Conservation (phyloP, 768 basidiomycete species). For the Panaeolus cyanescens region DNA sequence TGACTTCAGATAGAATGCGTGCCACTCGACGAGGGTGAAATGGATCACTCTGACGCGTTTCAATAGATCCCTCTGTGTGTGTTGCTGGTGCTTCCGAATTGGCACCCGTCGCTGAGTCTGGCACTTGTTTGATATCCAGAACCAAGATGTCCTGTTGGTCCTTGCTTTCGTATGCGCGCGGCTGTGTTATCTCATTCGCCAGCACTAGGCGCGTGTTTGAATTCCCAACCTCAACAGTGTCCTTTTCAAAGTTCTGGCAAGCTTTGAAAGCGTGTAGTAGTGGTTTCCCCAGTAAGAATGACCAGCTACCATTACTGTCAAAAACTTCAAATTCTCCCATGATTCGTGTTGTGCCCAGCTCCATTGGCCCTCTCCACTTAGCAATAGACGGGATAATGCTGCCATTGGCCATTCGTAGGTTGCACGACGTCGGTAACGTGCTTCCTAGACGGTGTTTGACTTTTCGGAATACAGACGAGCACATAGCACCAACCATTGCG, state of each 20-base stretch:
- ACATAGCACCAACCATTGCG: conserved; percentile 17
- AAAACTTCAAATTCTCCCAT: conserved; percentile 10
- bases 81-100: neutral
- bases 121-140: too few species aligned
- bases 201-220: too few species aligned
- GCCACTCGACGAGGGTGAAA: conserved; percentile 22
- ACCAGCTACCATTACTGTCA: conserved; percentile 11
- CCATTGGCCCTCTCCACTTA: conserved; percentile 15
- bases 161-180: too few species aligned
- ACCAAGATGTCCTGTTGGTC: too few species aligned
- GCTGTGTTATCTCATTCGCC: too few species aligned
- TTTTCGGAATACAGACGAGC: conserved; percentile 2
- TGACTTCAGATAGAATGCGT: conserved; percentile 18
- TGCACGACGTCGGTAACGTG: neutral
- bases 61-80: neutral
- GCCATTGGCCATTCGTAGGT: conserved; percentile 32
- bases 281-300: conserved; percentile 11
- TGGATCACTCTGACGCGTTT: conserved; percentile 12
- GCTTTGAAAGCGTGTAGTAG: conserved; percentile 7
- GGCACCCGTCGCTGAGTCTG: neutral
- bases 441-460: too few species aligned
- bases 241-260: neutral
- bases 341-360: conserved; percentile 8
- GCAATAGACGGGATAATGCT: conserved; percentile 10
- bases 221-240: neutral